phyloP scores from a whole-genome alignment of 352 stramenopile genomes.

The Vaucheria bursata region DNA sequence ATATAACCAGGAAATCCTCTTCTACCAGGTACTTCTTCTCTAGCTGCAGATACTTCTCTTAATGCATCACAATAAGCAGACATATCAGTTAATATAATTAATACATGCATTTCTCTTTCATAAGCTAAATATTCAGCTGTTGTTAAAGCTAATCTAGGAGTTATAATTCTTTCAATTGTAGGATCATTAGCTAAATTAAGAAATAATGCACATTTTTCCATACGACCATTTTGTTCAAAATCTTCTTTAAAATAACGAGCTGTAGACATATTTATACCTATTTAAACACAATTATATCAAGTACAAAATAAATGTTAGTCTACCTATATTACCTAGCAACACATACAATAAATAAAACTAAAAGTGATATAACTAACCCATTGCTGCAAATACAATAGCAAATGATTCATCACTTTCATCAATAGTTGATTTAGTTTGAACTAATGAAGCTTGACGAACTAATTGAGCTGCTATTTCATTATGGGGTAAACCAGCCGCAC shows the following conservation, averaged over 20 bases:
- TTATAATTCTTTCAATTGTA: conserved; percentile 99
- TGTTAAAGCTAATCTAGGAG: conserved; percentile 90
- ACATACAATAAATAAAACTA: too few species aligned
- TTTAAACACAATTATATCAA: too few species aligned
- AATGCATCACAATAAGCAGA: conserved; percentile 95
- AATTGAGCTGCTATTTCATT: conserved; percentile 98
- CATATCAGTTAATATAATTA: conserved; percentile 99
- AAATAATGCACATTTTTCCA: conserved; percentile 96
- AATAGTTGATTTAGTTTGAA: conserved; percentile 94
- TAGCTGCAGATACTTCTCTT: conserved; percentile 85
- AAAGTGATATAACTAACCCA: too few species aligned
- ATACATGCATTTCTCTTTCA: conserved; percentile 96
- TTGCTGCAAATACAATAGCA: conserved; percentile 97
- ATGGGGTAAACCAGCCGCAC: conserved; percentile 92
- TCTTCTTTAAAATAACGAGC: too few species aligned
- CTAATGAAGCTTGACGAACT: conserved; percentile 83
- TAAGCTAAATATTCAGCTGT: conserved; percentile 97
- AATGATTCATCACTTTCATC: conserved; percentile 99
- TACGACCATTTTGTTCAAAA: conserved; percentile 83
- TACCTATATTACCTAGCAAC: too few species aligned
- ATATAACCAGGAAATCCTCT: conserved; percentile 99
- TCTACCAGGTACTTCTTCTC: conserved; percentile 91
- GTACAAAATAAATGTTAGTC: too few species aligned
- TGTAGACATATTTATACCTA: too few species aligned
- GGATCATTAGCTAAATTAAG: conserved; percentile 98